Evolutionary conservation across 2,329 filamentous ascomycete genomes (phyloP).

Genomic region (Teratosphaeria gauchensis): DNA sequence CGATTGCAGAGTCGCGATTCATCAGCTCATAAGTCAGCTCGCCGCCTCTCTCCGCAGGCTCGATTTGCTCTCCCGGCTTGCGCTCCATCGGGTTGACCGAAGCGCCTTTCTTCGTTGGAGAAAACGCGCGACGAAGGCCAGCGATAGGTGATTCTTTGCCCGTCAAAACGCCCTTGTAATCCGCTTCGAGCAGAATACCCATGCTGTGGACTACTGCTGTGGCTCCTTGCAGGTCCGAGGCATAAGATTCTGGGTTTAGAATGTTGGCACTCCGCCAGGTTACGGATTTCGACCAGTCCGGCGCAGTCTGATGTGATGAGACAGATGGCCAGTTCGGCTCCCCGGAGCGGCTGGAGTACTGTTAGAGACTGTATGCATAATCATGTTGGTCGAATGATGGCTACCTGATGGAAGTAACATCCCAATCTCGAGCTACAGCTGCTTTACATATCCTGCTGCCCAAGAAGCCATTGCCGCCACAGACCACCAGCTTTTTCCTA

Average conservation of each 20-base stretch:
- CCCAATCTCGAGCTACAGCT: constrained; percentile 76
- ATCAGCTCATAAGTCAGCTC: constrained; percentile 94
- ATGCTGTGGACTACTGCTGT: constrained; percentile 87
- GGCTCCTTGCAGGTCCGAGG: constrained; percentile 62
- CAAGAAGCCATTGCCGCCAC: constrained; percentile 87
- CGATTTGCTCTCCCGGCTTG: constrained; percentile 49
- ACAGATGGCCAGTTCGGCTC: constrained; percentile 76
- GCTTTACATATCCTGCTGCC: constrained; percentile 80
- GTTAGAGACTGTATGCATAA: neutral
- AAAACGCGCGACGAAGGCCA: constrained; percentile 72
- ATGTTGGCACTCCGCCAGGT: constrained; percentile 85
- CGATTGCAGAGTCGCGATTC: constrained; percentile 84
- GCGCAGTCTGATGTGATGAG: constrained; percentile 59
- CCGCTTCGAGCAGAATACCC: constrained; percentile 91
- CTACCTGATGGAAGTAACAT: constrained; percentile 86
- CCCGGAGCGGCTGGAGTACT: constrained; percentile 65
- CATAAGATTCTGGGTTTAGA: constrained; percentile 71
- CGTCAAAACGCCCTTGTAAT: constrained; percentile 88
- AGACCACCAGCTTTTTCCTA: constrained; percentile 75
- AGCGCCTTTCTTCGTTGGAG: constrained; percentile 50
- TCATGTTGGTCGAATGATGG: neutral
- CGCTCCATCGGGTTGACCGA: constrained; percentile 58
- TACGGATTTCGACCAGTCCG: constrained; percentile 72
- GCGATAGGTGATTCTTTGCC: constrained; percentile 74
- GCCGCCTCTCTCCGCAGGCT: constrained; percentile 56